Base-by-base conservation (phyloP, 2,329 filamentous ascomycete species). In the Aspergillus sp. region DNA sequence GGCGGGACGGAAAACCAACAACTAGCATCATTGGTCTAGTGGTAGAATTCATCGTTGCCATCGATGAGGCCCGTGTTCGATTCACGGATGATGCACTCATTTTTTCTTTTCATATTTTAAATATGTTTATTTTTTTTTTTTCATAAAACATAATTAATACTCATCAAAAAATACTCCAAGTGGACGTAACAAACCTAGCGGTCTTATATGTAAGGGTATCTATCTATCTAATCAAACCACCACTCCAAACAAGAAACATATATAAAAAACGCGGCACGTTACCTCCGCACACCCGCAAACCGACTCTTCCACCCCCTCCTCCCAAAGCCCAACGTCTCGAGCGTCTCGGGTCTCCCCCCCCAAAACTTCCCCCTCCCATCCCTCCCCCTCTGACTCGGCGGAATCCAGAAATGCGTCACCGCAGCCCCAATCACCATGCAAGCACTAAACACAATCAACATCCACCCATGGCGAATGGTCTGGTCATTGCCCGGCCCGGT, bases 21-120 rank as follows among this genome's bases (percentile, higher is more conserved):
- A 41, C 34, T 4, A 67, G 72, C 73, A 75, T 74, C 70, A 72
- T 75, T 75, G 72, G 73, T 75, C 73, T 75, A 75, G 73, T 75
- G 73, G 73, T 75, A 75, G 73, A 75, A 75, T 75, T 75, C 73
- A 67, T 75, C 73, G 73, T 75, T 75, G 73, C 73, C 73, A 75
- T 76, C 74, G 74, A 76, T 68, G 74, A 76, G 74, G 73, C 73
- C 73, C 74, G 74, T 74, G 74, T 76, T 76, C 74, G 74, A 76
- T 76, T 76, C 74, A 74, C 74, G 74, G 74, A 75, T 74, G 73
- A 75, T 76, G 74, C 74, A 76, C 15, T 51, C 9, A 0, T 20
- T 20, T 20, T 2, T 20, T 3, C 2, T 20, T 3, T 20, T 2
- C 1, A 20, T 20, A 3, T 20, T 20, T 20, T 20, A 20, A 20